phyloP scores from a whole-genome alignment of 139 green algal genomes.

The Deuterostichococcus epilithicus region DNA sequence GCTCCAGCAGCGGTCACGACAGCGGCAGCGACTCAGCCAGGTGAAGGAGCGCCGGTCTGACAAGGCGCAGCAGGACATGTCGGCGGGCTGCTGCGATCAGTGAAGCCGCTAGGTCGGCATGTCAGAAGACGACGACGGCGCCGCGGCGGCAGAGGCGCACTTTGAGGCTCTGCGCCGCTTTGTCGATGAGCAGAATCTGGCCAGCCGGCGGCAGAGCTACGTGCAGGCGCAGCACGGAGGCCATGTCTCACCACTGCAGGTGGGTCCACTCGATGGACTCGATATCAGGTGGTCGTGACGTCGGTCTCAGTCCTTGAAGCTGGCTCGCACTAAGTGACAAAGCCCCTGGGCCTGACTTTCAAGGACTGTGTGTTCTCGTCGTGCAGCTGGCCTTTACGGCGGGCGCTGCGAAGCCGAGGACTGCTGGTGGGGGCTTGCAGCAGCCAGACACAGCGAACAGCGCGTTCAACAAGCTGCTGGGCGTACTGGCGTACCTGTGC shows the following conservation, averaged over 20 bases:
- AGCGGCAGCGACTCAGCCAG: too few relatives aligned
- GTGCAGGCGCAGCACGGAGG: background rate
- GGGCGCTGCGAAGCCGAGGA: too few relatives aligned
- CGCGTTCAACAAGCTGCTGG: constrained; percentile 6
- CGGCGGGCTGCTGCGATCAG: too few relatives aligned
- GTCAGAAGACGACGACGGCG: background rate
- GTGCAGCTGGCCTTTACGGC: background rate
- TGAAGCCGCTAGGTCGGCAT: background rate
- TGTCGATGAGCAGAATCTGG: background rate
- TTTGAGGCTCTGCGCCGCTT: constrained; percentile 7
- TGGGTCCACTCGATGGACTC: background rate
- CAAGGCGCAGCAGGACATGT: too few relatives aligned
- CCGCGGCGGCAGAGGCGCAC: background rate
- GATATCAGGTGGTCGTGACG: background rate
- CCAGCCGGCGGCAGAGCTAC: background rate
- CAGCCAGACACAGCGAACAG: background rate
- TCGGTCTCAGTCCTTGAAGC: background rate
- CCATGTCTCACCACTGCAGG: background rate
- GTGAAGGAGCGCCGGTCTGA: too few relatives aligned
- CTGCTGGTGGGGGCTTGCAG: background rate
- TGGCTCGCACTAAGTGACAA: too few relatives aligned
- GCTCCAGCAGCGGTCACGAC: too few relatives aligned
- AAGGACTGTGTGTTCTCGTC: background rate
- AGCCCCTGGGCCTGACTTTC: too few relatives aligned
- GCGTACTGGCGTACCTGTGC: constrained; percentile 6